Base-by-base conservation (phyloP, 768 basidiomycete genomes). In the Leccinum boreale region DNA sequence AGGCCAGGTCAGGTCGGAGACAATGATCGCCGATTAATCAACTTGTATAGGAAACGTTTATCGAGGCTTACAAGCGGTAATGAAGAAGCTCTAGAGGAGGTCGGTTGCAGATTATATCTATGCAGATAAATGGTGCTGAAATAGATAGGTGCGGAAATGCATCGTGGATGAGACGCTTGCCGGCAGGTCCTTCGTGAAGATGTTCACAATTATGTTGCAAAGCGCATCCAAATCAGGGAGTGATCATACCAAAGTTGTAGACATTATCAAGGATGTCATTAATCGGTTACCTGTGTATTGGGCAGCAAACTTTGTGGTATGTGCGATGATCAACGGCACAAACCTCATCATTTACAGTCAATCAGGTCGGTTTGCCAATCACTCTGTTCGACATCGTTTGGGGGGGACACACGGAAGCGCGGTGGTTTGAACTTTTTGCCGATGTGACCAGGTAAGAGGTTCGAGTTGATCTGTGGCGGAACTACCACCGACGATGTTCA, bases 251-350 rank as follows among this genome's bases (percentile, higher is more conserved):
- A 71, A 61, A 31, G 76, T 69, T 51, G 67, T 89, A 21, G 86
- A 91, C 65, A 78, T 90, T 36, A 80, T 90, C 7, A 75, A 74
- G 44, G 85, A 90, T 61, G 87, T 90, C 21, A 80, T 87, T 64
- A 86, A 90, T 59, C 66, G 78, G 26, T 57, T 87, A 39, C 83
- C 88, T 0, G 68, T 86, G 5, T 77, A 81, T 58, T 90, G 85
- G 86, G 75, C 85, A 28, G 79, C 79, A 10, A 74, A 80, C 31
- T 67, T 81, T 53, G 72, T 88, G 57, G 88, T 89, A 58, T 62
- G 85, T 61, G 9, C 9, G 15, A 26, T 15, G 33, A 6, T 17
- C 35, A 36, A 46, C 21, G 4, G 2, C 28, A 12, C 33, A 14
- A n/a, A 31, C 39, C 8, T 12, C 45, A 35, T 50, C 14, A 24